Base-by-base conservation (phyloP, 2,329 filamentous ascomycete genomes). In the Alternaria sp. region DNA sequence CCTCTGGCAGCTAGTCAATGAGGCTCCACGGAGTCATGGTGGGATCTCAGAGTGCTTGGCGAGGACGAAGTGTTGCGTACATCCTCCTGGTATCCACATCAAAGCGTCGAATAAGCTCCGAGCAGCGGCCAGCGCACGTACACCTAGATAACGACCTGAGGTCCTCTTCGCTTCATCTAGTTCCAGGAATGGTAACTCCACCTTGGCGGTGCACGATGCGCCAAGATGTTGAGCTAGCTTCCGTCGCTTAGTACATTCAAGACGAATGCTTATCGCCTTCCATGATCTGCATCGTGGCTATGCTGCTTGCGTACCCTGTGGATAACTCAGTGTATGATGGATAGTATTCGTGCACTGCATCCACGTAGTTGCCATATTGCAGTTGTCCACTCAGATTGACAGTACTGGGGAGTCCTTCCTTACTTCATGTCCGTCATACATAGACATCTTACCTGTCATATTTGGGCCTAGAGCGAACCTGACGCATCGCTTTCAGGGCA, bases 21-120 rank as follows among this genome's bases (percentile, higher is more conserved):
- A 63, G 61, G 32, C 63, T 63, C 49, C 59, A 62, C 66, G 54
- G 47, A 67, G 59, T 53, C 57, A 60, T 59, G 65, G 63, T 73
- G 68, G 69, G 30, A 72, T 70, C 66, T 66, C 63, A 60, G 57
- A 59, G 60, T 52, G 54, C 75, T 78, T 77, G 75, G 75, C 75
- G 62, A 66, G 67, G 64, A 66, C 69, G 59, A 69, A 64, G 70
- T 73, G 73, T 76, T 74, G 70, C 73, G 72, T 75, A 66, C 64
- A 61, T 67, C 62, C 69, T 68, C 73, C 69, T 71, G 51, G 71
- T 72, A 73, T 63, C 74, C 76, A 77, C 75, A 62, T 63, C 61
- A 58, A 57, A 72, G 70, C 66, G 67, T 71, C 71, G 68, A 71
- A 76, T 71, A 70, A 73, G 72, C 62, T 68, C 64, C 69, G 65